phyloP scores from a whole-genome alignment of 1,284 basidiomycete genomes.

The Leccinum variabile region DNA sequence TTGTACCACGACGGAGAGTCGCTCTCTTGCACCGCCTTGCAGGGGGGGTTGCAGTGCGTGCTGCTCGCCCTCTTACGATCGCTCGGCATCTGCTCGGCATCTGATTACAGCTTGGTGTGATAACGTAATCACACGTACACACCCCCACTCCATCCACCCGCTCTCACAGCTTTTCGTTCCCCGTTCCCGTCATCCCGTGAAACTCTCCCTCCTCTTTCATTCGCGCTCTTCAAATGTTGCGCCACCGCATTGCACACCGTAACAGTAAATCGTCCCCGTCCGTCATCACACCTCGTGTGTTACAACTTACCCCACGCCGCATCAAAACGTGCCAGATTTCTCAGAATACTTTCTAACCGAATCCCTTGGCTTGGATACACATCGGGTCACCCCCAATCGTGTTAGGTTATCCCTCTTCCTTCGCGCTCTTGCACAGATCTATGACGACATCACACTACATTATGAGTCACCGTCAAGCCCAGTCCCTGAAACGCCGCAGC shows the following conservation, averaged over 20 bases:
- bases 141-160: background rate
- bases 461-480: conserved; percentile 9
- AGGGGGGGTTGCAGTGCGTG: conserved; percentile 2
- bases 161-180: conserved; percentile 5
- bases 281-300: conserved; percentile 8
- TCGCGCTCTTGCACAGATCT: background rate
- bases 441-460: conserved; percentile 13
- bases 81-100: conserved; percentile 8
- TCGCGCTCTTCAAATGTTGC: conserved; percentile 7
- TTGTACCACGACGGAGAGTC: conserved; percentile 16
- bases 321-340: conserved; percentile 27
- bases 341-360: conserved; percentile 3
- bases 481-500: conserved; percentile 30
- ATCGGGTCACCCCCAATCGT: background rate
- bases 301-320: conserved; percentile 17
- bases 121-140: conserved; percentile 5
- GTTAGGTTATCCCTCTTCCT: background rate
- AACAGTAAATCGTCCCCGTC: background rate
- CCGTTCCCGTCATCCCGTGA: conserved; percentile 9
- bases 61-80: background rate
- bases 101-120: conserved; percentile 17
- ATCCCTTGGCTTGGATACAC: background rate
- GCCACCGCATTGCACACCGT: conserved; percentile 1
- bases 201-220: background rate
- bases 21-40: conserved; percentile 15